phyloP scores from a whole-genome alignment of 352 stramenopile species.

The Globisporangium emineosum region DNA sequence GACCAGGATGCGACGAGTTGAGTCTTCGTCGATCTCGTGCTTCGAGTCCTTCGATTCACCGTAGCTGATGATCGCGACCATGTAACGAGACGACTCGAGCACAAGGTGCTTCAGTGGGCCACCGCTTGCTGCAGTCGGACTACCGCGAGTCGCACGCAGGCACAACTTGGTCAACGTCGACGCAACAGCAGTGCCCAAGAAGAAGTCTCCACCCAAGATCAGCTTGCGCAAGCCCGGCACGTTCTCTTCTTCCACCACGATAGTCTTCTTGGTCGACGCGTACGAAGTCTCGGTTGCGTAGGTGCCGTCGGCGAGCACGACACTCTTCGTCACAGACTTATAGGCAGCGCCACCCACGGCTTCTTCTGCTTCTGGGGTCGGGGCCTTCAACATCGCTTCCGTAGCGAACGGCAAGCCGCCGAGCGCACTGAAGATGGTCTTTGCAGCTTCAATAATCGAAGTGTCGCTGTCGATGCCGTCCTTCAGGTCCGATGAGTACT shows the following conservation, averaged over 20 bases:
- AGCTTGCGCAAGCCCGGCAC: constrained; percentile 84
- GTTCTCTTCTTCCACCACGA: constrained; percentile 56
- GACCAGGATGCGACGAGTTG: constrained; percentile 93
- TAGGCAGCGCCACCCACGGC: constrained; percentile 43
- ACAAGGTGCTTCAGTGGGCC: constrained; percentile 65
- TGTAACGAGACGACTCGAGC: constrained; percentile 65
- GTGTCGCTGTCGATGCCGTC: constrained; percentile 50
- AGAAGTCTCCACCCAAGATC: constrained; percentile 94
- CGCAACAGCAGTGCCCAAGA: constrained; percentile 92
- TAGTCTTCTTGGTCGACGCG: constrained; percentile 38
- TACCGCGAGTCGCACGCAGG: constrained; percentile 79
- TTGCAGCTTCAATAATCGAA: constrained; percentile 69
- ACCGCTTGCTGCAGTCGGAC: constrained; percentile 36
- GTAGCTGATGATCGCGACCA: constrained; percentile 74
- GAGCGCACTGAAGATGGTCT: constrained; percentile 88
- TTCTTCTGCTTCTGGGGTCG: constrained; percentile 21
- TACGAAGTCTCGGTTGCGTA: constrained; percentile 98
- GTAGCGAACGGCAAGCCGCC: constrained; percentile 72
- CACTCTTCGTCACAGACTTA: constrained; percentile 95
- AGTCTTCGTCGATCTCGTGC: constrained; percentile 92
- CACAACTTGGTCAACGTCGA: constrained; percentile 97
- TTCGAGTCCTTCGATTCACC: constrained; percentile 74
- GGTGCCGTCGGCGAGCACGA: constrained; percentile 98
- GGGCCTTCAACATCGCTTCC: constrained; percentile 46
- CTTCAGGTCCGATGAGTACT: constrained; percentile 80